These are phyloP conservation scores for Raffaelea ambrosiae DNA, from an alignment of 2,329 filamentous ascomycete species.

Conservation along the genomic window DNA sequence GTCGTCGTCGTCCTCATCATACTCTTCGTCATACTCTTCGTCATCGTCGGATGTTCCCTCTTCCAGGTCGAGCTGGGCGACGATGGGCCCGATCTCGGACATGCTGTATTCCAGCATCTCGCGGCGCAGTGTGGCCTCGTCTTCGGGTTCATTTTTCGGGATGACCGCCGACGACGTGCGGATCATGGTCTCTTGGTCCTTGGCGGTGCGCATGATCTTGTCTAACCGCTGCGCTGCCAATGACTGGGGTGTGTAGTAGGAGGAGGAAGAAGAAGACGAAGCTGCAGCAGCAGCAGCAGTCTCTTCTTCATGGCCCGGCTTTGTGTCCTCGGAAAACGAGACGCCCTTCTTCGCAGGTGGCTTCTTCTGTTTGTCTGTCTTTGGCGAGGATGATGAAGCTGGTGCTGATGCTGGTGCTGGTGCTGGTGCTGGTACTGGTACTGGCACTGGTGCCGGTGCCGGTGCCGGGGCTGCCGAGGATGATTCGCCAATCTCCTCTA, in stretches of 20 bases:
- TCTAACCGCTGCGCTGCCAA: slow-evolving; percentile 40
- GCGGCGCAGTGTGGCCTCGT: slow-evolving; percentile 70
- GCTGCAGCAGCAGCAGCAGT: too few relatives aligned
- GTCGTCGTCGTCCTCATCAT: slow-evolving; percentile 33
- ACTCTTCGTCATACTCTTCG: slow-evolving; percentile 34
- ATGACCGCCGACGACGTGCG: slow-evolving; percentile 44
- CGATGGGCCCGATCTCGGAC: slow-evolving; percentile 81
- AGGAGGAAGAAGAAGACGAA: slow-evolving; percentile 7
- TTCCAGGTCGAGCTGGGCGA: slow-evolving; percentile 83
- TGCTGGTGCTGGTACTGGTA: neutral
- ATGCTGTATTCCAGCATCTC: slow-evolving; percentile 90
- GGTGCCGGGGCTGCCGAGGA: neutral
- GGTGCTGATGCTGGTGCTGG: neutral
- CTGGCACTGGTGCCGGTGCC: neutral
- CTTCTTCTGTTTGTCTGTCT: neutral
- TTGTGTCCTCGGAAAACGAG: slow-evolving; percentile 54
- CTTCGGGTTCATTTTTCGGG: slow-evolving; percentile 65
- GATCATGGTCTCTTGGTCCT: slow-evolving; percentile 41
- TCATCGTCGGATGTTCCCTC: slow-evolving; percentile 51
- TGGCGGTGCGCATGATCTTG: slow-evolving; percentile 48
- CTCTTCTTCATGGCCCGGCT: slow-evolving; percentile 28
- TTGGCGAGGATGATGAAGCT: too few relatives aligned
- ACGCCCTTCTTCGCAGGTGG: slow-evolving; percentile 45
- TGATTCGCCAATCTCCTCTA: too few relatives aligned
- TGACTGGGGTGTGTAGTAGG: slow-evolving; percentile 13